A percentile compares a stretch with the other conserved stretches of the same genome.
Conservation (phyloP, 345 rosid species). For the Hirschfeldia incana region DNA sequence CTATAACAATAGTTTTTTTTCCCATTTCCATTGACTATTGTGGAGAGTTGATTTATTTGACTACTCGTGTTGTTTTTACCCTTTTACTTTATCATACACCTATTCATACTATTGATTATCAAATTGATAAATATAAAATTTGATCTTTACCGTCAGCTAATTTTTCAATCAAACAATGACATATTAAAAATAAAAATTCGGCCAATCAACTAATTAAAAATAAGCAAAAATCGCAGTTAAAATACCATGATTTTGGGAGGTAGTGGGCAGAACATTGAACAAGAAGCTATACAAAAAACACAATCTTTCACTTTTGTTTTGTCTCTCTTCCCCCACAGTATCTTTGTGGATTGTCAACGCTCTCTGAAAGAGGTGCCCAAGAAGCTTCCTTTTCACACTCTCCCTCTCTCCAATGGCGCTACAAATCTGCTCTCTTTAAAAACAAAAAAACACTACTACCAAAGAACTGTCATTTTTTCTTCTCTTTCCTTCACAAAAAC, state of each 20-base stretch:
- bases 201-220: no score
- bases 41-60: no score
- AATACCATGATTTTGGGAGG: neutral
- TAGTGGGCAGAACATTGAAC: constrained; percentile 4
- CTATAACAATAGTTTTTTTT: no score
- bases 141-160: no score
- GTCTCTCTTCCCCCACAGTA: constrained; percentile 25
- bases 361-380: constrained; percentile 44
- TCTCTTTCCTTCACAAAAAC: constrained; percentile 1
- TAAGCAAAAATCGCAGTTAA: no score
- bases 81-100: no score
- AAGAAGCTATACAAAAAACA: constrained; percentile 22
- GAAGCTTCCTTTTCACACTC: constrained; percentile 69
- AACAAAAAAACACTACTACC: neutral
- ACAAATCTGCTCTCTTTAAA: constrained; percentile 42
- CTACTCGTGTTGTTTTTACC: no score
- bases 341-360: constrained; percentile 63
- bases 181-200: no score
- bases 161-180: no score
- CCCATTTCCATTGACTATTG: no score
- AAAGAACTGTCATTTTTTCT: neutral
- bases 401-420: constrained; percentile 29
- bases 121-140: no score
- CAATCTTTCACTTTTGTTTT: constrained; percentile 21
- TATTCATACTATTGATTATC: no score